Conservation (phyloP, 768 basidiomycete genomes). For the Pleurotus pulmonarius region DNA sequence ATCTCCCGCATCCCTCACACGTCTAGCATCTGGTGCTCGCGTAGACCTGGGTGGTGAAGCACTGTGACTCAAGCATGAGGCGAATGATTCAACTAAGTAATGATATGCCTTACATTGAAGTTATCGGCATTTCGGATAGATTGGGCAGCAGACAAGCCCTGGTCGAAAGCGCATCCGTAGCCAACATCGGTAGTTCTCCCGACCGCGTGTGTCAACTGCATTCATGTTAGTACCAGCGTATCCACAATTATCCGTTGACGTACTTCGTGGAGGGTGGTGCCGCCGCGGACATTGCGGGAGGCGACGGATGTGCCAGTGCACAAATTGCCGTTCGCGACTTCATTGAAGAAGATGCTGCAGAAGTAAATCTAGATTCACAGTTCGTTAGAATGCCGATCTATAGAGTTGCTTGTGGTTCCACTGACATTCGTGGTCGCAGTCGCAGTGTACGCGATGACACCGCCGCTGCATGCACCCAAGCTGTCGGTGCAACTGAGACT, state of each 20-base stretch:
- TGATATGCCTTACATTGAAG: slow-evolving; percentile 33
- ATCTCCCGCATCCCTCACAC: not conserved
- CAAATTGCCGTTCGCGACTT: slow-evolving; percentile 32
- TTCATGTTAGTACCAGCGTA: not conserved
- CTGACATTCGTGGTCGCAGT: slow-evolving; percentile 37
- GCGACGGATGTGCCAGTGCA: slow-evolving; percentile 41
- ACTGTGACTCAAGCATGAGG: slow-evolving; percentile 18
- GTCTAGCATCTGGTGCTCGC: slow-evolving; percentile 32
- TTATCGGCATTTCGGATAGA: slow-evolving; percentile 39
- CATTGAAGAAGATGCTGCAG: slow-evolving; percentile 44
- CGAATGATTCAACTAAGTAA: not conserved
- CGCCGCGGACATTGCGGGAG: slow-evolving; percentile 42
- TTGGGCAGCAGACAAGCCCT: slow-evolving; percentile 30
- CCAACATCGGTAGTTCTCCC: slow-evolving; percentile 34
- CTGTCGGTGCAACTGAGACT: slow-evolving; percentile 40
- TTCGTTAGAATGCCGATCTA: not conserved
- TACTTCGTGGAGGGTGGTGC: slow-evolving; percentile 44
- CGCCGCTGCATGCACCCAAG: slow-evolving; percentile 30
- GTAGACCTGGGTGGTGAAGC: slow-evolving; percentile 44
- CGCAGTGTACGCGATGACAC: slow-evolving; percentile 44
- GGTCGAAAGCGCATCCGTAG: slow-evolving; percentile 38
- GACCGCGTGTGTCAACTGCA: slow-evolving; percentile 39
- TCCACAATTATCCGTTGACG: not conserved
- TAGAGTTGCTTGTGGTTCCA: not conserved
- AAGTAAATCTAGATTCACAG: slow-evolving; percentile 33